phyloP scores from a whole-genome alignment of 2,329 filamentous ascomycete genomes.

The Alternaria arbusti region DNA sequence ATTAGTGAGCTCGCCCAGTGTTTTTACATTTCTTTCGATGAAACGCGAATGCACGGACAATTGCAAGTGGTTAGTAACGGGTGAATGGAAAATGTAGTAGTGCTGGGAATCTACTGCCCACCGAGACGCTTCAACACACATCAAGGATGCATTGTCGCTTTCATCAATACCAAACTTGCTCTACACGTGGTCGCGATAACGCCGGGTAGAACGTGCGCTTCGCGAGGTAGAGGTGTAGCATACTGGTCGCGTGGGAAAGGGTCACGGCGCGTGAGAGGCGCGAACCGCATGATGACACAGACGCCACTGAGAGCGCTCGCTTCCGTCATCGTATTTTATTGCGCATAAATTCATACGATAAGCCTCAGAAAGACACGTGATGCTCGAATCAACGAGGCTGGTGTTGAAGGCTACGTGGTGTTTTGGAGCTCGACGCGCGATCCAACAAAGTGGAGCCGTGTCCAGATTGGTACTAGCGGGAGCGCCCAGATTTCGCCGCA shows the following conservation, averaged over 20 bases:
- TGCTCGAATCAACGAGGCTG: neutral
- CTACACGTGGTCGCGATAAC: no score
- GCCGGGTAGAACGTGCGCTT: neutral
- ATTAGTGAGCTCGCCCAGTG: neutral
- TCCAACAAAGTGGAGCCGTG: neutral
- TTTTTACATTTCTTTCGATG: neutral
- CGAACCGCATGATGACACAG: neutral
- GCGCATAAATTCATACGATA: no score
- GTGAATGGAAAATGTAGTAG: neutral
- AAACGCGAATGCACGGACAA: neutral
- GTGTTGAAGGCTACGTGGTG: neutral
- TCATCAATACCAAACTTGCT: neutral
- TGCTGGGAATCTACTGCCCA: neutral
- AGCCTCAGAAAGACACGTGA: no score
- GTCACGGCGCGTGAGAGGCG: neutral
- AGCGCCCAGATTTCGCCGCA: neutral
- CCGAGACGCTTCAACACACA: neutral
- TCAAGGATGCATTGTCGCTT: neutral
- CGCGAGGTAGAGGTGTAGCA: neutral
- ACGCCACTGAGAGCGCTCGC: neutral
- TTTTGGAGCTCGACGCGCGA: neutral
- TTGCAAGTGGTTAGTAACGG: neutral
- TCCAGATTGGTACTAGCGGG: neutral
- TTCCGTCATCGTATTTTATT: no score
- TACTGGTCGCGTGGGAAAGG: neutral